phyloP scores from a whole-genome alignment of 495 filamentous ascomycete genomes.

The Beverwykella pulmonaria region DNA sequence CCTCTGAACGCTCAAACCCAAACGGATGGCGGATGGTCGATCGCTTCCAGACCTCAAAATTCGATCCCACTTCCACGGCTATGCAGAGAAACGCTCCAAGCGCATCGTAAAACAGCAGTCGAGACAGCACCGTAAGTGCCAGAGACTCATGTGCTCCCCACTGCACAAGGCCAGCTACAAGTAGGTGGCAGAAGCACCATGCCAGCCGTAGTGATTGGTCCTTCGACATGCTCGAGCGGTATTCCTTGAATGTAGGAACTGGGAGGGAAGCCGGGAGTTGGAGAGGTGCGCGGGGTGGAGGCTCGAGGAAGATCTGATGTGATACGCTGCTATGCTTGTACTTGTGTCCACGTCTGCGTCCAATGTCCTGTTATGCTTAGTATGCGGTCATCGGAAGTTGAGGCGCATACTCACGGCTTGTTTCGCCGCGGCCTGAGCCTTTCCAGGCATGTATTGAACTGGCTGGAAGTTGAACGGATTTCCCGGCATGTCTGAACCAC shows the following conservation, averaged over 20 bases:
- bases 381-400: not conserved
- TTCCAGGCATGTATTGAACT: constrained; percentile 61
- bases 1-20: constrained; percentile 81
- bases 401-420: constrained; percentile 68
- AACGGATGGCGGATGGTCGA: constrained; percentile 93
- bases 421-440: constrained; percentile 60
- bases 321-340: constrained; percentile 98
- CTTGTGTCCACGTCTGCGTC: constrained; percentile 91
- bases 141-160: constrained; percentile 85
- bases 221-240: constrained; percentile 78
- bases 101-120: constrained; percentile 92
- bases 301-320: constrained; percentile 95
- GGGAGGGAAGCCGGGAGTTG: constrained; percentile 91
- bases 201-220: constrained; percentile 79
- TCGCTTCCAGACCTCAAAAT: constrained; percentile 97
- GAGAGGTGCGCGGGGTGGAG: constrained; percentile 82
- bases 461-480: constrained; percentile 94
- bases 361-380: constrained; percentile 57
- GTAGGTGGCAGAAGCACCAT: constrained; percentile 89
- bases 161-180: constrained; percentile 78
- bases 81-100: constrained; percentile 92
- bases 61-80: constrained; percentile 84
- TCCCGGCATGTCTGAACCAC: constrained; percentile 49
- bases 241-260: constrained; percentile 87
- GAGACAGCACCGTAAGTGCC: constrained; percentile 88